Evolutionary conservation across 2,329 filamentous ascomycete genomes (phyloP).

Genomic region (Epichloe bromicola): DNA sequence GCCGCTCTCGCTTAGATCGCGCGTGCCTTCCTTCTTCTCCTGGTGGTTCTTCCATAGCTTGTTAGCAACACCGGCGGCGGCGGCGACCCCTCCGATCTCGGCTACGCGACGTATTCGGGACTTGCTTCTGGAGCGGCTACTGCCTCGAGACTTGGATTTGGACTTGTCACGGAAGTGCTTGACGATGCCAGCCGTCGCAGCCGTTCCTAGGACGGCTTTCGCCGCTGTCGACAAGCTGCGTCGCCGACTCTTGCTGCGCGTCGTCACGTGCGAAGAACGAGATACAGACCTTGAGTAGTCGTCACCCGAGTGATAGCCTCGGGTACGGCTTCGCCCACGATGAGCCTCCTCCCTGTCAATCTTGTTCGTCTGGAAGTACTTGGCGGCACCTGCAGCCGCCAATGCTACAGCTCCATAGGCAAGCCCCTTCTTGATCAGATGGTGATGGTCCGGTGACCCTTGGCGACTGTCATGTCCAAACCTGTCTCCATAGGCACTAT

Average conservation of each 20-base stretch:
- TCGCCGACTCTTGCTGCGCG: conserved; percentile 29
- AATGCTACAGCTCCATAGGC: conserved; percentile 51
- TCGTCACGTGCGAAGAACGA: conserved; percentile 24
- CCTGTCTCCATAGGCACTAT: conserved; percentile 46
- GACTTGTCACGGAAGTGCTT: conserved; percentile 45
- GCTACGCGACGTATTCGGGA: conserved; percentile 39
- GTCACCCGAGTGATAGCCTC: conserved; percentile 27
- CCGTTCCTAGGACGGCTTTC: conserved; percentile 45
- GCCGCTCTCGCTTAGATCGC: conserved; percentile 17
- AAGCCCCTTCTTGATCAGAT: conserved; percentile 45
- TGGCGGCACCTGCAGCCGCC: conserved; percentile 51
- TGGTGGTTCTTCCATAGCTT: conserved; percentile 48
- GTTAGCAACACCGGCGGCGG: conserved; percentile 46
- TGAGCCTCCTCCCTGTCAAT: conserved; percentile 44
- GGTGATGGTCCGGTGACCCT: conserved; percentile 28
- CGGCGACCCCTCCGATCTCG: conserved; percentile 48
- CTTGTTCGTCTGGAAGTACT: conserved; percentile 49
- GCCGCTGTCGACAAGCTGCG: conserved; percentile 36
- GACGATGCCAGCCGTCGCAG: conserved; percentile 43
- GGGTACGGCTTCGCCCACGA: conserved; percentile 42
- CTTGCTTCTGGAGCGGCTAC: conserved; percentile 29
- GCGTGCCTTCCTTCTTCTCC: conserved; percentile 42
- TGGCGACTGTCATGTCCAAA: conserved; percentile 22
- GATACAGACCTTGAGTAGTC: conserved; percentile 26
- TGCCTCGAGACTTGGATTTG: conserved; percentile 15